Base-by-base conservation (phyloP, 371 early-diverging fungal species). In the Circinella umbellata region DNA sequence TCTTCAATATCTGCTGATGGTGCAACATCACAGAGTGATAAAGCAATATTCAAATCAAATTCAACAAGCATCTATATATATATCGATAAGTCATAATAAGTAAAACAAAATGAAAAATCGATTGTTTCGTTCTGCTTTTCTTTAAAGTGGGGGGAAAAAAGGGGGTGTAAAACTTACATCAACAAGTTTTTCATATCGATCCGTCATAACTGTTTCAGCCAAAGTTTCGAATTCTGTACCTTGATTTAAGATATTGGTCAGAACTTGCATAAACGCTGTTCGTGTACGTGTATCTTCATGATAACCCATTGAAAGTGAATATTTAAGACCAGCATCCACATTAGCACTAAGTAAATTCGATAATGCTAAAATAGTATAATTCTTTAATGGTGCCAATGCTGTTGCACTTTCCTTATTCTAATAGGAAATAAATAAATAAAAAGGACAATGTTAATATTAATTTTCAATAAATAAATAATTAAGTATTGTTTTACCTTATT, bases 281-380 rank as follows among this genome's bases (percentile, higher is more conserved):
- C 96, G 86, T 55, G 93, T 94, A 63, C 91, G 89, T 17, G 89
- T 83, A 77, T 97, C 96, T 73, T 96, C 96, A 71, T 97, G 93
- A 69, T 97, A 97, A 27, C 95, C 94, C 89, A 95, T 93, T 0
- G 95, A 90, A 34, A 97, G 80, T 46, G 96, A 95, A 76, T 92
- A 93, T 73, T 93, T 92, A 65, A 97, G 83, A 27, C 96, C 97
- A 63, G 93, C 89, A 73, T 96, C 96, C 48, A 97, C 90, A 79
- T 97, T 97, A 10, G 95, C 93, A 15, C 94, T 91, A 20, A 97
- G 79, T 68, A 97, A 86, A 74, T 96, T 93, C 39, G 96, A 94
- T 73, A 97, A 83, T 8, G 95, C 94, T 55, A 93, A 82, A 76
- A 96, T 95, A 1, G 96, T 91, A 65, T 90, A 89, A 38, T 95